Percentiles rank a stretch among this genome's conserved stretches.
Evolutionary conservation across 1,284 basidiomycete genomes (phyloP).

Genomic region (Fomitopsis betulina): DNA sequence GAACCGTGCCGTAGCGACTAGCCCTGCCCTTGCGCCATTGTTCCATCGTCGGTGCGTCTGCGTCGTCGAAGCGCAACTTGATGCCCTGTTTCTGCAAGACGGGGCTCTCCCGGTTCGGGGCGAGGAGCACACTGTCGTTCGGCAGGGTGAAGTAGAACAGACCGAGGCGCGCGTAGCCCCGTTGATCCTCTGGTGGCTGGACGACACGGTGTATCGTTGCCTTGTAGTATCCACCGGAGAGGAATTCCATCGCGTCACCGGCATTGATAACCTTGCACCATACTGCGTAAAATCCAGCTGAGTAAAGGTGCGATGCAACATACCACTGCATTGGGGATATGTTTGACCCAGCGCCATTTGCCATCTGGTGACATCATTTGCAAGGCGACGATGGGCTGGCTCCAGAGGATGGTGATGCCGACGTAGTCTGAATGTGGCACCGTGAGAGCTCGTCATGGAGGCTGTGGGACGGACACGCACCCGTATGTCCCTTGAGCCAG

Average conservation of each 20-base stretch:
- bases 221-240: conserved; percentile 46
- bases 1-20: conserved; percentile 28
- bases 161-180: conserved; percentile 41
- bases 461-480: conserved; percentile 24
- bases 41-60: conserved; percentile 31
- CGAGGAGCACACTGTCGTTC: conserved; percentile 28
- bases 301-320: neutral
- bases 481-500: conserved; percentile 60
- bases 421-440: conserved; percentile 45
- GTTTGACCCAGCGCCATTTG: conserved; percentile 54
- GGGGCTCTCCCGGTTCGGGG: conserved; percentile 35
- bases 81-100: conserved; percentile 32
- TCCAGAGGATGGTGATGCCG: conserved; percentile 51
- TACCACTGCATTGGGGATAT: conserved; percentile 56
- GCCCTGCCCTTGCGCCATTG: conserved; percentile 33
- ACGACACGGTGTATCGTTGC: conserved; percentile 34
- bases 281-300: neutral
- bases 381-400: conserved; percentile 53
- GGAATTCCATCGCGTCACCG: conserved; percentile 54
- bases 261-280: conserved; percentile 44
- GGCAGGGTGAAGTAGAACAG: conserved; percentile 44
- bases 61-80: conserved; percentile 25
- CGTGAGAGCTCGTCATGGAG: neutral
- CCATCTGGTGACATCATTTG: conserved; percentile 51
- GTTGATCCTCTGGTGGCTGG: conserved; percentile 45